Conservation (phyloP, 2,329 filamentous ascomycete species). For the Xylaria digitata region DNA sequence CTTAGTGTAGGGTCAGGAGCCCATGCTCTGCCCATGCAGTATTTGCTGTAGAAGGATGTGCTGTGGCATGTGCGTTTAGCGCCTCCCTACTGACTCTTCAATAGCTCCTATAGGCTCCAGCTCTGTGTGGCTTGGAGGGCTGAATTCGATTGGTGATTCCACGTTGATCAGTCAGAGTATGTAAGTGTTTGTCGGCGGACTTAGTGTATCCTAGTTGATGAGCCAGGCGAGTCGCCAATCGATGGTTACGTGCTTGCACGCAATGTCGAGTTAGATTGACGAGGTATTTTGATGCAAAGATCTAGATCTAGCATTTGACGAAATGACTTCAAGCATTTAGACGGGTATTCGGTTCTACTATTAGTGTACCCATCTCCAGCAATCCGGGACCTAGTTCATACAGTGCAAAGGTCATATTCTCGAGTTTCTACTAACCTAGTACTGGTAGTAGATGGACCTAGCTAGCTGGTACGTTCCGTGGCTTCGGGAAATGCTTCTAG, state of each 20-base stretch:
- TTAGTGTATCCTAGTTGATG: constrained; percentile 2
- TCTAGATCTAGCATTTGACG: constrained; percentile 3
- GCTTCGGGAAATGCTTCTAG: neutral
- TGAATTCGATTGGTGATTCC: constrained; percentile 28
- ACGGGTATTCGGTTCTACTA: neutral
- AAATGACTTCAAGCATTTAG: constrained; percentile 14
- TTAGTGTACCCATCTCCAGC: constrained; percentile 1
- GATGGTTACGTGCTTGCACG: neutral
- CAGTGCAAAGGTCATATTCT: neutral
- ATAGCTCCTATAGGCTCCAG: constrained; percentile 16
- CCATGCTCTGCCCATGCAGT: constrained; percentile 36
- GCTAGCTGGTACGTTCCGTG: neutral
- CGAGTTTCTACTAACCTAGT: neutral
- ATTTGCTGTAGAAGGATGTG: constrained; percentile 36
- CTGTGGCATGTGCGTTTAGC: constrained; percentile 34
- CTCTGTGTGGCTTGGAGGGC: constrained; percentile 36
- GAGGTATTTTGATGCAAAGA: constrained; percentile 14
- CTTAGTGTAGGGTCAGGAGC: constrained; percentile 29
- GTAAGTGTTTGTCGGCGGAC: constrained; percentile 10
- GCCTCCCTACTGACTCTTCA: constrained; percentile 28
- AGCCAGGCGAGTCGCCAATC: constrained; percentile 5
- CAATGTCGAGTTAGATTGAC: neutral
- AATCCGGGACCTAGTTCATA: constrained; percentile 3
- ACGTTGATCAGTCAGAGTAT: constrained; percentile 24
- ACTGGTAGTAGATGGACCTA: neutral